A percentile compares a stretch with the other conserved stretches of the same genome.
These are phyloP conservation scores for Aegilops bicornis DNA, from an alignment of 176 grass and related monocot genomes.

Conservation along the genomic window DNA sequence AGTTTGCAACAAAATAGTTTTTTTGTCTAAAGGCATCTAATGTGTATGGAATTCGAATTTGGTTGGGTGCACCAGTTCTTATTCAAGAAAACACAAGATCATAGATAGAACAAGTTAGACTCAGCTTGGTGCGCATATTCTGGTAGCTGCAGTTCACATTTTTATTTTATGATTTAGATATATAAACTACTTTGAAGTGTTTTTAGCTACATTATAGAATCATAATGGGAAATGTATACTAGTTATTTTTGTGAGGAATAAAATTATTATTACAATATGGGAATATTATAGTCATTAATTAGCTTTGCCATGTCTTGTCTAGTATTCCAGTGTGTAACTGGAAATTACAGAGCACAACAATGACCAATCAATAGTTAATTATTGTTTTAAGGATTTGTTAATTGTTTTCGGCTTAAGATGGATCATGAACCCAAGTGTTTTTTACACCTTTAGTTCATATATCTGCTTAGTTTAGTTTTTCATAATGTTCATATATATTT, in stretches of 20 bases:
- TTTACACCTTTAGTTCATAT: background rate
- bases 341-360: no score
- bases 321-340: no score
- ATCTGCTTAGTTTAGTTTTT: background rate
- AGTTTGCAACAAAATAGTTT: background rate
- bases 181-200: background rate
- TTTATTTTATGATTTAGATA: background rate
- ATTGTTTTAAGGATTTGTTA: no score
- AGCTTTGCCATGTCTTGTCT: no score
- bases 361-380: no score
- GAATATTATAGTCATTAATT: no score
- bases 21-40: background rate
- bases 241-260: no score
- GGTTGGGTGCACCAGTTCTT: background rate
- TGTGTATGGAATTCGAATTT: background rate
- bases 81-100: background rate
- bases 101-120: background rate
- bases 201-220: background rate
- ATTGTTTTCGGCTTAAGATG: no score
- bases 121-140: background rate
- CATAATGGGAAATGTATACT: no score
- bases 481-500: background rate
- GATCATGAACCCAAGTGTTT: no score
- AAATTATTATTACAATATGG: no score
- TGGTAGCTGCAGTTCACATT: background rate